A percentile compares a stretch with the other conserved stretches of the same genome.
phyloP scores from a whole-genome alignment of 768 basidiomycete species.

The Tricholoma matsutake region DNA sequence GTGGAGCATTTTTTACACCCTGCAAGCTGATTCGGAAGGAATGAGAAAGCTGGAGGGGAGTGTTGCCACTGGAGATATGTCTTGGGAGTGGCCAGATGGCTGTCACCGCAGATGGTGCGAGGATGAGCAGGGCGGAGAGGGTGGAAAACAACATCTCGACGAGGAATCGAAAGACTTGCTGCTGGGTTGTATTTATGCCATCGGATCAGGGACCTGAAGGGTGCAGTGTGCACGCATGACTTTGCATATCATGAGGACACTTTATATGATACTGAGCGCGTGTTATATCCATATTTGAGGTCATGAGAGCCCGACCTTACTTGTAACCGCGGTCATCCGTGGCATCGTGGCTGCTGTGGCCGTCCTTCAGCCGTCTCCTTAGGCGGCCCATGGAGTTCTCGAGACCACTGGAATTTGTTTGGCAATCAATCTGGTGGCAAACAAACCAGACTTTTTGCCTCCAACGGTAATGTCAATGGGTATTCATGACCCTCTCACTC shows the following conservation, averaged over 20 bases:
- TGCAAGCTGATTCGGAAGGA: conserved; percentile 42
- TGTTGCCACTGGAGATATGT: conserved; percentile 40
- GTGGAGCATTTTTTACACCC: conserved; percentile 40
- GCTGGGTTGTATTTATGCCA: background rate
- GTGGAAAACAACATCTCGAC: conserved; percentile 11
- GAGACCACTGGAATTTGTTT: no score
- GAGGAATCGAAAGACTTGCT: background rate
- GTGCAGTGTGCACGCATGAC: background rate
- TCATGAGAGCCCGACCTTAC: no score
- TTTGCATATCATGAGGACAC: no score
- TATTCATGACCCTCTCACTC: conserved; percentile 55
- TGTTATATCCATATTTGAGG: no score
- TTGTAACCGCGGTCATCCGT: no score
- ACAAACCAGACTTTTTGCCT: background rate
- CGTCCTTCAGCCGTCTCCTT: no score
- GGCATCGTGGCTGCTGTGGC: no score
- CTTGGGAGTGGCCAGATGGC: conserved; percentile 41
- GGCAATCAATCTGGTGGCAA: background rate
- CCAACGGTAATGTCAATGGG: conserved; percentile 18
- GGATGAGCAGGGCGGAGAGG: conserved; percentile 18
- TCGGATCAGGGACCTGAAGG: background rate
- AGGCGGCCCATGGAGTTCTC: no score
- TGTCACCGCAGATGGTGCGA: conserved; percentile 12
- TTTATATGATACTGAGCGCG: no score
- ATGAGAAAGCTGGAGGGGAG: conserved; percentile 33